phyloP scores from a whole-genome alignment of 306 rosid genomes.

The Myrica gale region DNA sequence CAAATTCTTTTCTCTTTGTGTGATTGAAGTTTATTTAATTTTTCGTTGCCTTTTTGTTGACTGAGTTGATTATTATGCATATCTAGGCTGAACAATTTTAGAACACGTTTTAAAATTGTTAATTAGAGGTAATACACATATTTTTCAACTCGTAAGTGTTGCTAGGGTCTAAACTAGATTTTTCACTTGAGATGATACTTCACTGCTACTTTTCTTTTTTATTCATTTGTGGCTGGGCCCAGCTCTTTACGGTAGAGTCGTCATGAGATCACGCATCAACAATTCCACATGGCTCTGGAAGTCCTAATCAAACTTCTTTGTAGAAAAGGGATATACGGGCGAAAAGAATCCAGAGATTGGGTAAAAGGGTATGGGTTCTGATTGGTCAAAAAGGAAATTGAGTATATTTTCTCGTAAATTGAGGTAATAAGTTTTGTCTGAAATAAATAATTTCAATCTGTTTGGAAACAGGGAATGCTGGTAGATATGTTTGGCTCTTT shows the following conservation, averaged over 20 bases:
- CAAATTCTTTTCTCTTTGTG: no score
- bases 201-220: background rate
- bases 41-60: no score
- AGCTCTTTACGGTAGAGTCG: background rate
- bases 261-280: background rate
- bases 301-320: background rate
- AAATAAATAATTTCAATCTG: background rate
- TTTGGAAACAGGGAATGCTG: background rate
- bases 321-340: background rate
- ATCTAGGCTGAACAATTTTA: no score
- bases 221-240: background rate
- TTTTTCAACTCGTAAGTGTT: no score
- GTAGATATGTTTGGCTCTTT: background rate
- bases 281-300: background rate
- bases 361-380: background rate
- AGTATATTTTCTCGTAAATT: background rate
- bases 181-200: constrained; percentile 44
- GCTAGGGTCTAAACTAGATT: no score
- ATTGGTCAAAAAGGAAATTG: background rate
- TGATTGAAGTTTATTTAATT: no score
- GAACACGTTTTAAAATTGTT: no score
- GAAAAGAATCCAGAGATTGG: background rate
- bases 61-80: no score
- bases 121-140: no score
- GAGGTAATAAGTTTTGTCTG: background rate